Base-by-base conservation (phyloP, 2,329 filamentous ascomycete genomes). In the Cadophora malorum region DNA sequence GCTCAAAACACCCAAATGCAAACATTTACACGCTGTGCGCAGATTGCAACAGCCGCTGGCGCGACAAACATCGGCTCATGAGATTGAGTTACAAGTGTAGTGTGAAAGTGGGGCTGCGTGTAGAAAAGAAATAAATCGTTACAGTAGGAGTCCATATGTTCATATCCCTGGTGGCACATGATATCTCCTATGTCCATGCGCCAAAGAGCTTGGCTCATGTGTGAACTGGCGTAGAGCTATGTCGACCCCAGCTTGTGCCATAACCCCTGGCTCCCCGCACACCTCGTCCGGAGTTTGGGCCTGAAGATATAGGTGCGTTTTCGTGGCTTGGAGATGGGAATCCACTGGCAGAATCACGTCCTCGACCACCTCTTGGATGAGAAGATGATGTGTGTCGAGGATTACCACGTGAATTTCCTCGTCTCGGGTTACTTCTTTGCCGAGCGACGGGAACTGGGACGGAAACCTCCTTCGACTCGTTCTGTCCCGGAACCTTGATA, bases 401-500 rank as follows among this genome's bases (percentile, higher is more conserved):
- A 31, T 69, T 47, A 52, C 74, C 73, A 56, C 74, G 72, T 19
- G 69, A 64, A 25, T 74, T 70, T 64, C 73, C 71, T 60, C 76
- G 71, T 71, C 76, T 74, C 16, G 75, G 74, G 56, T 77, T 78
- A 67, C 75, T 78, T 66, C 70, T 74, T 56, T 77, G 74, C n/a
- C 74, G 70, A 60, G 66, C 45, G 38, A 68, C 47, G 1, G 56
- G 35, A 23, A 77, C 76, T 7, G 76, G 78, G 45, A 83, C 74
- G 53, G 71, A 76, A 21, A 85, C 70, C 1, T 75, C 79, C 70
- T 81, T 86, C 5, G 79, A 70, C 35, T 80, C 78, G 1, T 76
- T 69, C 71, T 81, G 80, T 8, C 83, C 84, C 10, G 84, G 84
- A 25, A 86, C 74, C 47, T 81, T 80, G 70, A 87, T 81, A 21